These are phyloP conservation scores for Pichia heedii DNA, from an alignment of 805 yeast species.

Conservation along the genomic window DNA sequence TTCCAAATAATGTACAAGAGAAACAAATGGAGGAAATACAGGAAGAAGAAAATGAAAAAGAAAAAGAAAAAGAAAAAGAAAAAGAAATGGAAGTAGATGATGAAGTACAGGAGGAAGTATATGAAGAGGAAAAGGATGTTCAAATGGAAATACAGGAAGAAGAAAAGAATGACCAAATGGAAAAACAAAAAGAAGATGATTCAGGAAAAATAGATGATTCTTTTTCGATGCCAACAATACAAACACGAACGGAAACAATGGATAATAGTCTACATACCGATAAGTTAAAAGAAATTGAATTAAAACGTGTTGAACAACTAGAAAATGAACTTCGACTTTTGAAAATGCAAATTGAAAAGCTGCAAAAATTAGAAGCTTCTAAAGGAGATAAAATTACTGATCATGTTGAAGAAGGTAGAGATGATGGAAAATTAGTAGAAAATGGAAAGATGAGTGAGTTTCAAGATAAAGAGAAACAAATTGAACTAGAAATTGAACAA, in stretches of 20 bases:
- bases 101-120: not conserved
- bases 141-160: no score
- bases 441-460: no score
- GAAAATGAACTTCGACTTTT: slow-evolving; percentile 2
- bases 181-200: not conserved
- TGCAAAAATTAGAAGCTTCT: not conserved
- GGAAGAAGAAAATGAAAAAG: not conserved
- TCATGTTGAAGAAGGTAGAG: not conserved
- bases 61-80: not conserved
- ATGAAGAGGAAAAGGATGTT: not conserved
- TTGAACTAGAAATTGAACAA: not conserved
- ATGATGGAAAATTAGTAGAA: not conserved
- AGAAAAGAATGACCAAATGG: no score
- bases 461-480: no score
- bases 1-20: not conserved
- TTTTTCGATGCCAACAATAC: not conserved
- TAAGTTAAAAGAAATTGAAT: not conserved
- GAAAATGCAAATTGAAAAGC: slow-evolving; percentile 1
- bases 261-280: not conserved
- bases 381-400: not conserved
- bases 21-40: not conserved
- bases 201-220: no score
- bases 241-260: not conserved
- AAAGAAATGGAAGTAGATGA: not conserved
- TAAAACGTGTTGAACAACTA: slow-evolving; percentile 3